These are phyloP conservation scores for Metroxylon sagu DNA, from an alignment of 176 grass and related monocot genomes.

Conservation along the genomic window DNA sequence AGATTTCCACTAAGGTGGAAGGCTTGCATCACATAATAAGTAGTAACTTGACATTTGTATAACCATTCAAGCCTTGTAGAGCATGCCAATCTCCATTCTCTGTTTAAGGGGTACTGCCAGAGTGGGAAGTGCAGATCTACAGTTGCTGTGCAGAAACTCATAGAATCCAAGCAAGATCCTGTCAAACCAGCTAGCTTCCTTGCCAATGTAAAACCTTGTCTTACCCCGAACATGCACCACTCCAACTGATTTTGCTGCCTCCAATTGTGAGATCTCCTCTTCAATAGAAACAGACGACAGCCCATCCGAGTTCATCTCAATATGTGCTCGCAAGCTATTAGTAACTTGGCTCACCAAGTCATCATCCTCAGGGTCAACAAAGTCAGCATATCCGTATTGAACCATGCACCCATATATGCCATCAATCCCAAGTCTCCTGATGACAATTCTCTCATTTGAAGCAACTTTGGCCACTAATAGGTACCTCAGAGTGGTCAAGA, in stretches of 20 bases:
- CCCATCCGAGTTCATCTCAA: conserved; percentile 14
- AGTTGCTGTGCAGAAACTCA: conserved; percentile 69
- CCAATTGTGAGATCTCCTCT: conserved; percentile 37
- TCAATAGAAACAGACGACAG: not conserved
- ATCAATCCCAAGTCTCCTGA: conserved; percentile 29
- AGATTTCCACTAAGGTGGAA: not conserved
- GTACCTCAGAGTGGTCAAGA: conserved; percentile 54
- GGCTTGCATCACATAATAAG: not conserved
- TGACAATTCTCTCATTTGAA: conserved; percentile 40
- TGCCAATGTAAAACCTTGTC: conserved; percentile 60
- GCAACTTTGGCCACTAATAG: conserved; percentile 59
- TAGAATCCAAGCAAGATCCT: conserved; percentile 56
- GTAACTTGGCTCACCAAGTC: conserved; percentile 49
- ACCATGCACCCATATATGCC: conserved; percentile 59
- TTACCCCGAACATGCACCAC: conserved; percentile 62
- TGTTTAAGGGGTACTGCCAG: conserved; percentile 47
- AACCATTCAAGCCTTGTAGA: conserved; percentile 41
- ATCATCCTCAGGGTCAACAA: conserved; percentile 20
- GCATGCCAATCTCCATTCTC: conserved; percentile 68
- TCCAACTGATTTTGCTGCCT: conserved; percentile 28
- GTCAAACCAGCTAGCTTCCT: conserved; percentile 43
- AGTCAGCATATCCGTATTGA: conserved; percentile 62
- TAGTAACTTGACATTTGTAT: not conserved
- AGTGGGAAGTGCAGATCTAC: conserved; percentile 49
- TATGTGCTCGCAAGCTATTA: conserved; percentile 12